phyloP scores from a whole-genome alignment of 1,139 yeast genomes.

The Entelexis paramagnoliae region DNA sequence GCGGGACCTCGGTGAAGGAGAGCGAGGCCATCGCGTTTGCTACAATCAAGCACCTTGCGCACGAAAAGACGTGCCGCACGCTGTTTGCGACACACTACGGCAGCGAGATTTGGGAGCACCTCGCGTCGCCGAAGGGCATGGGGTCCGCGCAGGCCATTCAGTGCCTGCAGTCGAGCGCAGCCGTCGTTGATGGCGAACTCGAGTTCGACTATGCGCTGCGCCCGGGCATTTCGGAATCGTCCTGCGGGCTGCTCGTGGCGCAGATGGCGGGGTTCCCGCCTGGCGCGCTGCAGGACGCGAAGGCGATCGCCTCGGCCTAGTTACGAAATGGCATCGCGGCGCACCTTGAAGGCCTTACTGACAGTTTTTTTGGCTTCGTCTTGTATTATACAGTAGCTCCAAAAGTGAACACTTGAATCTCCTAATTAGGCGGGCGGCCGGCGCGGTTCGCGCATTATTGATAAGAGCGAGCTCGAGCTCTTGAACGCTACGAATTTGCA shows the following conservation, averaged over 20 bases:
- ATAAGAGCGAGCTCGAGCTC: too few relatives aligned
- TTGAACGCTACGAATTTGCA: too few relatives aligned
- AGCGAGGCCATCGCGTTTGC: constrained; percentile 89
- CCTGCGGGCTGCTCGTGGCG: constrained; percentile 83
- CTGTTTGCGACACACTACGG: constrained; percentile 95
- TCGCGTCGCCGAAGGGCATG: constrained; percentile 22
- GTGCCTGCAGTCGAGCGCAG: constrained; percentile 19
- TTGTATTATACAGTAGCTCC: too few relatives aligned
- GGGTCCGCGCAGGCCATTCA: constrained; percentile 5
- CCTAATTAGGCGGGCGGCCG: too few relatives aligned
- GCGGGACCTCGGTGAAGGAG: constrained; percentile 87
- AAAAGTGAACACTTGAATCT: too few relatives aligned
- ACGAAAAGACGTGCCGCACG: constrained; percentile 55
- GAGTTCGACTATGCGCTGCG: constrained; percentile 53
- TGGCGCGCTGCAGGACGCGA: constrained; percentile 38
- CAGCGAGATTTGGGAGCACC: constrained; percentile 44
- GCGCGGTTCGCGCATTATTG: too few relatives aligned
- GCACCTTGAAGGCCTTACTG: too few relatives aligned
- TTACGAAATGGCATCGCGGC: too few relatives aligned
- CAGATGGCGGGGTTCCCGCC: constrained; percentile 72
- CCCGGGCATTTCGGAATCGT: constrained; percentile 63
- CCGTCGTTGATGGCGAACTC: constrained; percentile 27
- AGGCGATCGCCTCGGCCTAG: background rate
- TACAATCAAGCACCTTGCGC: constrained; percentile 49
- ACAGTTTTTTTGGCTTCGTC: too few relatives aligned